Evolutionary conservation across 805 yeast genomes (phyloP), one percentile per base, ranked within the genome.

Genomic region (Huiozyma sinensis): DNA sequence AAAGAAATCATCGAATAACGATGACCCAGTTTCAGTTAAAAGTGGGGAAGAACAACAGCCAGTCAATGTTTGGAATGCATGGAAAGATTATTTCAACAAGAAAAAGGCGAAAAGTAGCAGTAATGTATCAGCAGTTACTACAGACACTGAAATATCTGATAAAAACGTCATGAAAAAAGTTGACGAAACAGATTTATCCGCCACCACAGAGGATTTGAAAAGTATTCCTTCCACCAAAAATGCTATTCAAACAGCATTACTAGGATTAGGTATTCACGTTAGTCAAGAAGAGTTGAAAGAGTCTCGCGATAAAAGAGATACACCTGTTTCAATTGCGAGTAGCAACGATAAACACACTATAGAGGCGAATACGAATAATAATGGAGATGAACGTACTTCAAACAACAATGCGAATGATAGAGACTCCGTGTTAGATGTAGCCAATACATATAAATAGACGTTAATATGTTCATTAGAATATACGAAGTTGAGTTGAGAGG

Each of bases 41-140:
- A 33, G 27, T 9, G 42, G 38, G 27, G 36, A 30, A 7, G 44
- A 38, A 5, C 13, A 28, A 17, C 39, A 8, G 31, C 39, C 42
- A 6, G 47, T 47, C n/a, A 50, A 47, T 32, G 12, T 55, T 5
- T 55, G 60, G 61, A 37, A 49, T 10, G 39, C 54, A 5, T 55
- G 64, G 61, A 53, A 48, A 38, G 58, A 52, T 28, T 57, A 54
- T 40, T 59, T 59, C 40, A 56, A 53, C 34, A 55, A 50, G 33
- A 52, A 33, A 6, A 13, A 36, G 39, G 33, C 17, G 2, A 31
- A 31, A 31, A 31, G n/a, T 31, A 11, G 11, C 11, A 31, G 33
- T 4, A 11, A 31, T 31, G 33, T 11, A 3, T 31, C 33, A 11
- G n/a, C 33, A 3, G 5, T 9, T 8, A 31, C 11, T 11, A 31